Evolutionary conservation across 139 green algal genomes (phyloP), one percentile per base, ranked within the genome.

Genomic region (Tetratostichococcus sp.): DNA sequence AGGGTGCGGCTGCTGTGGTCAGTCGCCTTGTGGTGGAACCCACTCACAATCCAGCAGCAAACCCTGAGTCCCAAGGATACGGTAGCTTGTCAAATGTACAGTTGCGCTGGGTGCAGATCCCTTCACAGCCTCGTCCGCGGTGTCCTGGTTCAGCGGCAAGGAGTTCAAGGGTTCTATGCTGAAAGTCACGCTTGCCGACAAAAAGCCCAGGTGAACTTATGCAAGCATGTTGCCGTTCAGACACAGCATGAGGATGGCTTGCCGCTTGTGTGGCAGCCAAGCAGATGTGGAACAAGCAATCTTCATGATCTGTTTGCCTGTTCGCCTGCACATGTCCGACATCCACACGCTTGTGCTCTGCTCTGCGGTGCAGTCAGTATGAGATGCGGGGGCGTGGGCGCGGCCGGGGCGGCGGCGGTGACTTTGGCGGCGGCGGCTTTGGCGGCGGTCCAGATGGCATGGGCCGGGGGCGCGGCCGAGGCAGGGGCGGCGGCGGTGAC

Each of bases 131-230:
- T 77, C 67, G 22, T 91, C 82, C 0, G 91, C 91, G 1, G 87
- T 94, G 26, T 59, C 86, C n/a, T 97, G 91, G 91, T 97, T 96
- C 72, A 85, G 93, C 70, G 84, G 86, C 78, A 97, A 96, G 77
- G 84, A 92, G 1, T 96, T 86, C 74, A 89, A 91, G 79, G 90
- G 90, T 1, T 86, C 75, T 23, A 85, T 73, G 30, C 70, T 92
- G 28, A 67, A 39, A 0, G 87, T 92, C 1, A 87, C 69, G 26
- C 67, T 90, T 19, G 83, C 85, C 3, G 75, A 89, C 58, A 78
- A 86, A n/a, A 88, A 87, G 78, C 77, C 39, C 28, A 65, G 39
- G 39, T 50, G 39, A 11, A 11, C n/a, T n/a, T n/a, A n/a, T n/a
- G n/a, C n/a, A n/a, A n/a, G n/a, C n/a, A n/a, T n/a, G n/a, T n/a